phyloP scores from a whole-genome alignment of 164 flowering plant species.

The Protea cynaroides region DNA sequence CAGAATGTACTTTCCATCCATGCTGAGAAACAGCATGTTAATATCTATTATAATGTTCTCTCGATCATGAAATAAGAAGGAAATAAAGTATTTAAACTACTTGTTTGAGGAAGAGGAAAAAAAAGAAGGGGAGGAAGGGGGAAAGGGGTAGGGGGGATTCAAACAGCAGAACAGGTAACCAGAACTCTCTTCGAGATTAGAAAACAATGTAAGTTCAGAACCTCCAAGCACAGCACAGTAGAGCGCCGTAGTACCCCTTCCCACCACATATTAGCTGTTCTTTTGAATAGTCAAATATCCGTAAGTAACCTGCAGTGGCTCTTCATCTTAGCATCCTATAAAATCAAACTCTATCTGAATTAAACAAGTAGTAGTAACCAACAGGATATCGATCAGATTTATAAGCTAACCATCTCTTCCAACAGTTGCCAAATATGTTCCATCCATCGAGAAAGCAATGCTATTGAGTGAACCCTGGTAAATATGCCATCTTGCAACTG shows the following conservation, averaged over 20 bases:
- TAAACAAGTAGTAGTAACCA: neutral
- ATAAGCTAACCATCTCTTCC: slow-evolving; percentile 89
- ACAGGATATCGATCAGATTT: neutral
- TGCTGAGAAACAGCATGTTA: slow-evolving; percentile 32
- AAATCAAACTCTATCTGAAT: neutral
- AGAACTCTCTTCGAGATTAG: neutral
- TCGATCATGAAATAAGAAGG: neutral
- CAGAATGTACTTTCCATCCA: slow-evolving; percentile 87
- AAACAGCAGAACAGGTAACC: neutral
- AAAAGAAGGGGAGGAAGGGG: too few relatives aligned
- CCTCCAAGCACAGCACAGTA: slow-evolving; percentile 98
- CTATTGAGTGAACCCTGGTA: slow-evolving; percentile 88
- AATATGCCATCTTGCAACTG: slow-evolving; percentile 95
- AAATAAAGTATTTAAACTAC: too few relatives aligned
- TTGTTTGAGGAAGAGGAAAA: too few relatives aligned
- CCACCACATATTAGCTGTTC: slow-evolving; percentile 90
- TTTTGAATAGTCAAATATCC: slow-evolving; percentile 85
- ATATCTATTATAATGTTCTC: slow-evolving; percentile 5
- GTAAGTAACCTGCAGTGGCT: slow-evolving; percentile 65
- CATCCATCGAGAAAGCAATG: slow-evolving; percentile 80
- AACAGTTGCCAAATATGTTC: slow-evolving; percentile 75
- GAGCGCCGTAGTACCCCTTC: slow-evolving; percentile 96
- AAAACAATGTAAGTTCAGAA: slow-evolving; percentile 16
- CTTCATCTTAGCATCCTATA: neutral
- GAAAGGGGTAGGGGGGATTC: neutral